Evolutionary conservation across 345 rosid species (phyloP), one percentile per base, ranked within the genome.

Genomic region (Arabidopsis arenosa): DNA sequence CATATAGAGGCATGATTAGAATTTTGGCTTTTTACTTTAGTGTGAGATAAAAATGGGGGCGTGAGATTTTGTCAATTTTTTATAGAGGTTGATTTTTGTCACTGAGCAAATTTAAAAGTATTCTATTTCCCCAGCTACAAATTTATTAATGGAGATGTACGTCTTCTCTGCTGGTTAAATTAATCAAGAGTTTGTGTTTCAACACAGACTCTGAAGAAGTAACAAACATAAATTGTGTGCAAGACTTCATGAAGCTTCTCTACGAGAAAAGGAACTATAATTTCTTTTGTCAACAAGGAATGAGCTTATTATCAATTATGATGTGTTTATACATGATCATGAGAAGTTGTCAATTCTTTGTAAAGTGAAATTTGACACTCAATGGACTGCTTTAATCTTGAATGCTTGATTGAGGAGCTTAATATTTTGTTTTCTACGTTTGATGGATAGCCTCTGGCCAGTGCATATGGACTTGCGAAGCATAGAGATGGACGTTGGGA

Each of bases 401-500:
- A 63, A 63, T 48, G 23, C n/a, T 63, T 48, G 45, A 64, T 55
- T 32, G 48, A 32, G 57, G 33, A 58, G 49, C 9, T 44, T 51
- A 36, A 37, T 40, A 30, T 33, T 30, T 32, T 28, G n/a, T n/a
- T 41, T 28, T 79, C n/a, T 44, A 28, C 53, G 59, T 53, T 70
- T 53, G 36, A 56, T 70, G 68, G 80, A 59, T 85, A 92, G 97
- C 97, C 97, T 51, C 79, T 90, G 76, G 88, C 97, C 40, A 92
- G 93, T 80, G 97, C 97, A 48, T 92, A 92, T 85, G 97, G 97
- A 79, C 96, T 92, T 84, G 97, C 97, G 18, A 92, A 90, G 84
- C 97, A 92, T 63, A 88, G 97, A 79, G 97, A 92, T 81, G 97
- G 97, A 62, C 97, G 97, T 45, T 92, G 97, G 97, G 97, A 92